Base-by-base conservation (phyloP, 305 asterid species). In the Stenogyne calaminthoides region DNA sequence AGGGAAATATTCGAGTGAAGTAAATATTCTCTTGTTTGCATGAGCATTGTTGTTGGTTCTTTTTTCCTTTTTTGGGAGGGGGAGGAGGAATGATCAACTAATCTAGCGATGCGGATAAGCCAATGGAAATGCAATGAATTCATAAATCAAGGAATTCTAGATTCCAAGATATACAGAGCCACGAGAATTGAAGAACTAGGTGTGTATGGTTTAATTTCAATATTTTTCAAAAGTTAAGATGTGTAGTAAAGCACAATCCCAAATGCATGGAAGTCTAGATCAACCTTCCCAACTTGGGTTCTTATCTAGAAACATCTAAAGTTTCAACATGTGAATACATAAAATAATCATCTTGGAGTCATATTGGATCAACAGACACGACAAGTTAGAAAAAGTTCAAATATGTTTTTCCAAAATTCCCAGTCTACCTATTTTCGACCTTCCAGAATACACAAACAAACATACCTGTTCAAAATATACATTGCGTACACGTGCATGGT, bases 401-500 rank as follows among this genome's bases (percentile, higher is more conserved):
- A 19, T 78, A 65, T 42, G 18, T 46, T 52, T 8, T 49, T 10
- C 51, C 3, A 27, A 64, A 20, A 20, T 56, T 27, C 20, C 25
- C 55, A 8, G 39, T 29, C 22, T 47, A 22, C 72, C 20, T 27
- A 52, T 25, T 55, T 67, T 37, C 34, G 76, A 67, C 64, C 61
- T 74, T 78, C 16, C 6, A 36, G 71, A 59, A 27, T 14, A 34
- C 62, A 64, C 51, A 68, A 40, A 64, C 42, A 68, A 40, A 73
- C 84, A 68, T 86, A 92, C 98, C 98, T 93, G 98, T 76, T 93
- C 98, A 77, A 89, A 89, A 85, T 89, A 93, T 15, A 87, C 90
- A 84, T 93, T 93, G 52, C 96, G 95, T 44, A 88, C 71, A 62
- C 97, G 91, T 76, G 96, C 98, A 83, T 93, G 97, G 79, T 88